Conservation (phyloP, 257 asterid species). For the Forsythia viridissima region DNA sequence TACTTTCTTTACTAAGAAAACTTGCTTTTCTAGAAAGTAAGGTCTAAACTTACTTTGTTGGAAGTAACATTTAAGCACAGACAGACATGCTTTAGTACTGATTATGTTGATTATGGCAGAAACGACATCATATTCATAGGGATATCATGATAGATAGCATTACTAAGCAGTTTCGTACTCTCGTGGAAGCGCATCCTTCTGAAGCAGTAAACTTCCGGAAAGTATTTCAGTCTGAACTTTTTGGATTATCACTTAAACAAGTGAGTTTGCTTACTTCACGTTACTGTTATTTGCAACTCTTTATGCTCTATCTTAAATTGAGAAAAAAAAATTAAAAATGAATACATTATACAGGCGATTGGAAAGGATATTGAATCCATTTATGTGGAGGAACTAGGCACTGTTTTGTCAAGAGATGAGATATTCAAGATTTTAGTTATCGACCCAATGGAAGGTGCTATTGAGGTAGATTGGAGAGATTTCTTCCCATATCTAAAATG, state of each 20-base stretch:
- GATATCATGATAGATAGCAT: slow-evolving; percentile 53
- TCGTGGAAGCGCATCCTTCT: slow-evolving; percentile 39
- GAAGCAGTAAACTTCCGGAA: slow-evolving; percentile 66
- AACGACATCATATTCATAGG: slow-evolving; percentile 62
- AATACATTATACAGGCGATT: slow-evolving; percentile 41
- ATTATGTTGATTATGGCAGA: slow-evolving; percentile 43
- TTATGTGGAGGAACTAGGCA: slow-evolving; percentile 61
- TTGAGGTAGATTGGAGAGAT: slow-evolving; percentile 98
- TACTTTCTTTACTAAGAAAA: too few species aligned
- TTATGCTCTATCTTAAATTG: neutral
- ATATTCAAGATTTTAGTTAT: slow-evolving; percentile 59
- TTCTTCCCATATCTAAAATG: slow-evolving; percentile 83
- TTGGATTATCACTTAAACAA: slow-evolving; percentile 66
- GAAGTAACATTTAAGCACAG: too few species aligned
- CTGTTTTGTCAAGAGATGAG: slow-evolving; percentile 49
- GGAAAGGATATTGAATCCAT: slow-evolving; percentile 68
- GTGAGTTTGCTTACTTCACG: slow-evolving; percentile 37
- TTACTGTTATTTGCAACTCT: neutral
- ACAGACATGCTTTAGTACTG: neutral
- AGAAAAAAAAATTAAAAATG: neutral
- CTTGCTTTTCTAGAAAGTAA: too few species aligned
- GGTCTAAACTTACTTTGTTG: too few species aligned
- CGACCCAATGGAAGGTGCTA: slow-evolving; percentile 83
- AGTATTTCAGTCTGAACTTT: slow-evolving; percentile 73
- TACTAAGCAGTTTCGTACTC: slow-evolving; percentile 37